A percentile compares a stretch with the other conserved stretches of the same genome.
These are phyloP conservation scores for Wickerhamomyces chambardii DNA, from an alignment of 805 yeast species.

Conservation along the genomic window DNA sequence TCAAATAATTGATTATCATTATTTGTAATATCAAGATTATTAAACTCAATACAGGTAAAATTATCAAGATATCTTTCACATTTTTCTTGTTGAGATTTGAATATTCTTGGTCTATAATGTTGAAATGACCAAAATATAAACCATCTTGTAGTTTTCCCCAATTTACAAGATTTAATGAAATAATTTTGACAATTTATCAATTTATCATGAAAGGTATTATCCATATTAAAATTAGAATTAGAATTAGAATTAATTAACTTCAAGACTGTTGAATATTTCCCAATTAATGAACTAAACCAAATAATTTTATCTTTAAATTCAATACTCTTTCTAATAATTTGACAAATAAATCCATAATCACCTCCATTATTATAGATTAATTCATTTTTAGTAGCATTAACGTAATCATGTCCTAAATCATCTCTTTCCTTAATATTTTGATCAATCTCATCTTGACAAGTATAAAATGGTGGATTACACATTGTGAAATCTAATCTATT, in stretches of 20 bases:
- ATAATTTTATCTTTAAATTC: slow-evolving; percentile 4
- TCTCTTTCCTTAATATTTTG: slow-evolving; percentile 16
- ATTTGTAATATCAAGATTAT: too few relatives aligned
- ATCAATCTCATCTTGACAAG: slow-evolving; percentile 23
- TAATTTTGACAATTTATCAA: slow-evolving; percentile 4
- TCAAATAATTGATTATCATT: too few relatives aligned
- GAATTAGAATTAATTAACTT: slow-evolving; percentile 5
- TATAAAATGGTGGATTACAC: slow-evolving; percentile 49
- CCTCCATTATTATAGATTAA: slow-evolving; percentile 34
- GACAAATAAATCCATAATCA: slow-evolving; percentile 28
- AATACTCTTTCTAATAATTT: slow-evolving; percentile 25
- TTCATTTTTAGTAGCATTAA: slow-evolving; percentile 26
- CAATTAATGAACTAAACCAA: slow-evolving; percentile 34
- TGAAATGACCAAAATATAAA: slow-evolving; percentile 16
- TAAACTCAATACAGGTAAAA: too few relatives aligned
- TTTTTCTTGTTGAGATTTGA: too few relatives aligned
- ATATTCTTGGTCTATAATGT: slow-evolving; percentile 5
- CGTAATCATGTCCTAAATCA: slow-evolving; percentile 10
- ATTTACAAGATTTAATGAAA: slow-evolving; percentile 9
- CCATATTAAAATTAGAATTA: too few relatives aligned
- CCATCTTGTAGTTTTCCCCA: slow-evolving; percentile 16
- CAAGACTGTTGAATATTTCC: slow-evolving; percentile 14
- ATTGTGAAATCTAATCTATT: slow-evolving; percentile 21
- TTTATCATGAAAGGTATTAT: too few relatives aligned
- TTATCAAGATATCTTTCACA: too few relatives aligned